Conservation (phyloP, 2,329 filamentous ascomycete species). For the Botrytis cinerea region DNA sequence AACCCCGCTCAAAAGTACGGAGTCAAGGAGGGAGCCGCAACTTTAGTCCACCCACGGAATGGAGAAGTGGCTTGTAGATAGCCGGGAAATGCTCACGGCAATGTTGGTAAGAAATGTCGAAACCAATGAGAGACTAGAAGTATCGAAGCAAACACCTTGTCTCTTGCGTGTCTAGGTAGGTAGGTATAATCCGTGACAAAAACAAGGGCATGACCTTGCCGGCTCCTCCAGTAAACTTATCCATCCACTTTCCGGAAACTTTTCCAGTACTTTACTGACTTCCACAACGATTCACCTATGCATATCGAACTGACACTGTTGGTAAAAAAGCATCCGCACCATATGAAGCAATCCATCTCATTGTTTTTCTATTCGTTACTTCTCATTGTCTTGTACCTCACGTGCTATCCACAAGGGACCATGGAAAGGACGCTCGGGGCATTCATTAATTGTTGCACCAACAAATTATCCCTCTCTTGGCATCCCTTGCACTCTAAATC, state of each 20-base stretch:
- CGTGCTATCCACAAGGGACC: neutral
- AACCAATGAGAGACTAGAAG: neutral
- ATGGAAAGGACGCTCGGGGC: neutral
- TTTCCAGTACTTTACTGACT: neutral
- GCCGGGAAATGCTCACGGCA: neutral
- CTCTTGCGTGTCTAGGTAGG: neutral
- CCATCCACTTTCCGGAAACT: neutral
- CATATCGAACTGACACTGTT: neutral
- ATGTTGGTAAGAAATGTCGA: neutral
- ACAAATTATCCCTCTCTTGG: conserved; percentile 5
- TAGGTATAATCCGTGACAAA: neutral
- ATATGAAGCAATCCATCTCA: neutral
- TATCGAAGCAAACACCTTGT: neutral
- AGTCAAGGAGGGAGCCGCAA: neutral
- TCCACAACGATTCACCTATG: neutral
- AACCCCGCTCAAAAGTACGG: neutral
- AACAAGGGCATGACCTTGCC: neutral
- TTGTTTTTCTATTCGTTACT: neutral
- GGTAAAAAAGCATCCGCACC: neutral
- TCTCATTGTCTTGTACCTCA: neutral
- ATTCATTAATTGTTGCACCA: neutral
- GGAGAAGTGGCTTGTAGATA: neutral
- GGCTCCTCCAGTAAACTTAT: neutral
- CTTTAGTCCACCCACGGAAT: neutral
- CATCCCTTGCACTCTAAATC: neutral